A percentile compares a stretch with the other conserved stretches of the same genome.
Evolutionary conservation across 768 basidiomycete species (phyloP).

Genomic region (Lyophyllum atratum): DNA sequence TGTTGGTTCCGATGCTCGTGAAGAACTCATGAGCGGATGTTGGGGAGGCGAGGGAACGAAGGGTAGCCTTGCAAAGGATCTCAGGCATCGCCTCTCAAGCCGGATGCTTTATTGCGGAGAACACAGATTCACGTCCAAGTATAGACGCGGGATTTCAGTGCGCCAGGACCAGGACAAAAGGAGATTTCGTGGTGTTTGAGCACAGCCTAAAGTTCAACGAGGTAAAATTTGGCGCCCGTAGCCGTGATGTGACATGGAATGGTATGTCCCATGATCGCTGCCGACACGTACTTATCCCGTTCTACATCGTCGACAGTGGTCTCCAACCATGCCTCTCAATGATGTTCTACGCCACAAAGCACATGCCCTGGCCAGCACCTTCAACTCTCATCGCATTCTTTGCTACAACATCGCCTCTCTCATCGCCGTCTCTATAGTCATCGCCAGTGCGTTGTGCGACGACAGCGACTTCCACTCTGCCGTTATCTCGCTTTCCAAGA

Average conservation of each 20-base stretch:
- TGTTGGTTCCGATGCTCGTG: no score
- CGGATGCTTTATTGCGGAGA: neutral
- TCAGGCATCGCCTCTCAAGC: slow-evolving; percentile 8
- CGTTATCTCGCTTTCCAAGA: slow-evolving; percentile 89
- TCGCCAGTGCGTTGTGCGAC: slow-evolving; percentile 77
- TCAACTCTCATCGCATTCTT: slow-evolving; percentile 65
- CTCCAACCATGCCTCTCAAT: slow-evolving; percentile 48
- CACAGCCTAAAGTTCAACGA: neutral
- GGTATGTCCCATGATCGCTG: neutral
- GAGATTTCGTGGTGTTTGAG: neutral
- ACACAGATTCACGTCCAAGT: neutral
- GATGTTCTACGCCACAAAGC: slow-evolving; percentile 52
- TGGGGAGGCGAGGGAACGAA: no score
- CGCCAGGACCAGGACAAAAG: neutral
- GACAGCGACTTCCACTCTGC: slow-evolving; percentile 95
- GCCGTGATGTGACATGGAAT: neutral
- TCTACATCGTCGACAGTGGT: neutral
- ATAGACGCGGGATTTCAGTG: neutral
- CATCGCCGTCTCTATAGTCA: slow-evolving; percentile 67
- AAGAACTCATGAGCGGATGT: no score
- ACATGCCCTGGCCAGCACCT: slow-evolving; percentile 47
- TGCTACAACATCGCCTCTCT: slow-evolving; percentile 72
- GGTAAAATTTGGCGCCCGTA: neutral
- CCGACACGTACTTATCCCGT: neutral
- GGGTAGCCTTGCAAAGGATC: no score